Percentiles rank a stretch among this genome's conserved stretches.
Conservation (phyloP, 805 yeast species). For the Saccharomycopsis sp. region DNA sequence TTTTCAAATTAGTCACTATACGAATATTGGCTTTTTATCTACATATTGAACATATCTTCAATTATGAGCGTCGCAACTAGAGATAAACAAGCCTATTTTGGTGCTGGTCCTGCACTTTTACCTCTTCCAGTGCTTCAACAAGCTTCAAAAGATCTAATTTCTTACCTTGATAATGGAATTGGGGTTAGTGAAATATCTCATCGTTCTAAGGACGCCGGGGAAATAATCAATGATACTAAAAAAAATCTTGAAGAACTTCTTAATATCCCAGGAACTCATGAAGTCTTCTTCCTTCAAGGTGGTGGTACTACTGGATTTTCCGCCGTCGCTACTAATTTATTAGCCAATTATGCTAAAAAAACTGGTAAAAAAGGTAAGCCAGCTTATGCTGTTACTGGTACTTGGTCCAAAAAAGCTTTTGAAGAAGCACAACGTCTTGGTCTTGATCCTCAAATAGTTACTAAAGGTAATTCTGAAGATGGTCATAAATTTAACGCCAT, state of each 20-base stretch:
- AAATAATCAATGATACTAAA: constrained; percentile 71
- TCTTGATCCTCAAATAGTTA: constrained; percentile 55
- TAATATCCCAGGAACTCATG: constrained; percentile 82
- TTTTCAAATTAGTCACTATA: too few relatives aligned
- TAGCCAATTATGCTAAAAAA: constrained; percentile 63
- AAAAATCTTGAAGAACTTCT: constrained; percentile 52
- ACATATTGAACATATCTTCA: not conserved
- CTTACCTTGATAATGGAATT: constrained; percentile 58
- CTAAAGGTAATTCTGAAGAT: constrained; percentile 45
- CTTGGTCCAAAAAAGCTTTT: constrained; percentile 83
- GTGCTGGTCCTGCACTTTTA: constrained; percentile 97
- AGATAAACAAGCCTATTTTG: constrained; percentile 74
- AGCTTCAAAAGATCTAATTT: constrained; percentile 76
- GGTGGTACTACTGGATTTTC: constrained; percentile 98
- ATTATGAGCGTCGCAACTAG: constrained; percentile 24
- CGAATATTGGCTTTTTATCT: too few relatives aligned
- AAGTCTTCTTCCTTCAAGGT: constrained; percentile 91
- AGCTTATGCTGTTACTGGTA: constrained; percentile 84
- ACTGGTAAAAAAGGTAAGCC: constrained; percentile 70
- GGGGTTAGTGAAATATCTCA: constrained; percentile 97
- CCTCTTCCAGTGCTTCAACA: constrained; percentile 78
- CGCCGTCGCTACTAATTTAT: constrained; percentile 69
- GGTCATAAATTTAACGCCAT: constrained; percentile 59
- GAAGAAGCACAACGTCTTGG: constrained; percentile 88
- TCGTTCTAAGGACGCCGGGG: constrained; percentile 74